These are phyloP conservation scores for Macroventuria anomochaeta DNA, from an alignment of 2,329 filamentous ascomycete species.

Conservation along the genomic window DNA sequence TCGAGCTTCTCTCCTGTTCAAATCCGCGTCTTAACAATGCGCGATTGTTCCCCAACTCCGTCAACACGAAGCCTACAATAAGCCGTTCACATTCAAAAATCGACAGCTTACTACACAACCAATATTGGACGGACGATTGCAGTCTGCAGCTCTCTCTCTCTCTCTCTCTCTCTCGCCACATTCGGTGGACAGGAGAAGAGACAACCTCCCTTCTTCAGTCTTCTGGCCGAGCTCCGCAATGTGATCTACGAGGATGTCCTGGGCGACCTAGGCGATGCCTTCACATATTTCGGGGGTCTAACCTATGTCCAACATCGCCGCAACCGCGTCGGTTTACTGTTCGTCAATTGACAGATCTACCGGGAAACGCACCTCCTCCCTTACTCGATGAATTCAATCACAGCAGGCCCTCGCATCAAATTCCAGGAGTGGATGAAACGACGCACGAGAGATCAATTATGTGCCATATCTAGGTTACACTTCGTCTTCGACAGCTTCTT, in stretches of 20 bases:
- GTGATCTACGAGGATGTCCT: constrained; percentile 1
- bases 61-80: background rate
- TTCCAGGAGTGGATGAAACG: background rate
- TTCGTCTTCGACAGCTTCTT: background rate
- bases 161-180: background rate
- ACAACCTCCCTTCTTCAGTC: background rate
- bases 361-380: background rate
- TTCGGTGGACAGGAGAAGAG: background rate
- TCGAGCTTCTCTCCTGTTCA: too few relatives aligned
- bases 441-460: background rate
- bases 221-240: background rate
- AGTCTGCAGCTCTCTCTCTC: too few relatives aligned
- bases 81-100: too few relatives aligned
- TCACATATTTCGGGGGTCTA: background rate
- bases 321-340: background rate
- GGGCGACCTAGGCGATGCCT: background rate
- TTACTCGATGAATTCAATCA: background rate
- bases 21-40: too few relatives aligned
- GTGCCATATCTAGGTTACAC: background rate
- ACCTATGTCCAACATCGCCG: background rate
- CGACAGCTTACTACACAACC: too few relatives aligned
- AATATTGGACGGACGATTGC: too few relatives aligned
- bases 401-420: constrained; percentile 1
- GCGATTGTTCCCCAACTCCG: too few relatives aligned
- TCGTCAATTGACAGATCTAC: constrained; percentile 1